Conservation (phyloP, 192 early-diverging fungal species). For the Ambispora gerdemannii region DNA sequence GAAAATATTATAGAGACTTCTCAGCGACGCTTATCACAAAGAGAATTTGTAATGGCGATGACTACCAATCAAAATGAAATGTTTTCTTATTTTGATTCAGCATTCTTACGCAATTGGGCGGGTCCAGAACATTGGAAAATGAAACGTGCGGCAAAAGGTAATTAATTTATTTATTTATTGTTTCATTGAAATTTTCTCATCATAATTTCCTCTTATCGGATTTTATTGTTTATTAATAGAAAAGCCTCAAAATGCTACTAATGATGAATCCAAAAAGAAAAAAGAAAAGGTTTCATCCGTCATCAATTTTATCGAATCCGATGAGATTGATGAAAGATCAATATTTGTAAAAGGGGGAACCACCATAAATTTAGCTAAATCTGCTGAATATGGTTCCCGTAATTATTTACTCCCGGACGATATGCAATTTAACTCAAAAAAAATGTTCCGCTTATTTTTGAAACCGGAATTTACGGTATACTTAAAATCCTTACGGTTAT, state of each 20-base stretch:
- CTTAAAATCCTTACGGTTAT: too few relatives aligned
- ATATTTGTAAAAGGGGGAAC: constrained; percentile 67
- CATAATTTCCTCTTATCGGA: not conserved
- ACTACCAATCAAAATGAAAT: constrained; percentile 59
- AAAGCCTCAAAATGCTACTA: constrained; percentile 23
- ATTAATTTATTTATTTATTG: not conserved
- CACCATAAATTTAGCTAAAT: constrained; percentile 56
- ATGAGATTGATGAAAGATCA: constrained; percentile 54
- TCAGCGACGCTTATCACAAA: constrained; percentile 36
- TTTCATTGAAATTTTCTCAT: not conserved
- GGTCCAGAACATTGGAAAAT: constrained; percentile 92
- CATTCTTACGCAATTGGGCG: constrained; percentile 81
- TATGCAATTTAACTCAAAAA: constrained; percentile 60
- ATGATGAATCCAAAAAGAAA: constrained; percentile 47
- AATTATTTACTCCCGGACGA: constrained; percentile 81
- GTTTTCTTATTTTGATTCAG: constrained; percentile 86
- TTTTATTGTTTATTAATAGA: constrained; percentile 11
- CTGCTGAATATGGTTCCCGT: constrained; percentile 44
- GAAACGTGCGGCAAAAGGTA: constrained; percentile 40
- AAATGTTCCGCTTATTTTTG: constrained; percentile 50
- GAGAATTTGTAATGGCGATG: constrained; percentile 29
- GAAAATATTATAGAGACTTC: constrained; percentile 20
- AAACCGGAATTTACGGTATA: constrained; percentile 49
- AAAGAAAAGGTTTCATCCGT: constrained; percentile 45
- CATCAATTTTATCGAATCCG: constrained; percentile 62